Base-by-base conservation (phyloP, 371 early-diverging fungal genomes). In the Mucor plumbeus region DNA sequence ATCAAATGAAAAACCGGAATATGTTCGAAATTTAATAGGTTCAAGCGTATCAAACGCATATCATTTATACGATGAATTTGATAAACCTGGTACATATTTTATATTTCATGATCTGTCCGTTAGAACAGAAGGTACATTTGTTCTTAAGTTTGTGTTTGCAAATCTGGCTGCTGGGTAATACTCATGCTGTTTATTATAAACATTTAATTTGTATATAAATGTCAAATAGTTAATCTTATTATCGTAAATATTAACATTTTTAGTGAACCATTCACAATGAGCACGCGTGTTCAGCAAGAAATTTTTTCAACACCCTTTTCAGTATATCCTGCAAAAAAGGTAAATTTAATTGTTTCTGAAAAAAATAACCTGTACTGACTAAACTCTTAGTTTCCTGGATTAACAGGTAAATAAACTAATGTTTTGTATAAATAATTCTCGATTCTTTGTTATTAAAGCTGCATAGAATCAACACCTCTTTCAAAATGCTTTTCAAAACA, bases 401-500 rank as follows among this genome's bases (percentile, higher is more conserved):
- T 87, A 85, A 82, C 85, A 38, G 86, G 87, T 87, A 58, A 26
- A 39, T 38, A 38, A 26, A 31, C 13, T 21, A 1, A 53, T 53
- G 53, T 26, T 11, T 5, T 40, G 40, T 21, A 19, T 19, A 47
- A 40, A 9, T 38, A 17, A 17, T 6, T 17, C 17, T 17, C 44
- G 17, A 44, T 44, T 44, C n/a, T 44, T 44, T 44, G 44, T 13
- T 50, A n/a, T 38, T 10, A 59, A 35, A 33, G 6, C 26, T 19
- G 26, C 34, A 26, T 71, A 90, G 84, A 81, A 65, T 90, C 90
- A 0, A 90, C 89, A 1, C 69, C 76, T 9, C 74, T 91, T 0
- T 90, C 90, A 13, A 85, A 83, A 68, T 83, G 85, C 63, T 90
- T 91, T 71, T 86, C 89, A 21, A 79, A 78, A 53, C 88, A 90